phyloP scores from a whole-genome alignment of 345 rosid genomes.

The Bretschneidera sinensis region DNA sequence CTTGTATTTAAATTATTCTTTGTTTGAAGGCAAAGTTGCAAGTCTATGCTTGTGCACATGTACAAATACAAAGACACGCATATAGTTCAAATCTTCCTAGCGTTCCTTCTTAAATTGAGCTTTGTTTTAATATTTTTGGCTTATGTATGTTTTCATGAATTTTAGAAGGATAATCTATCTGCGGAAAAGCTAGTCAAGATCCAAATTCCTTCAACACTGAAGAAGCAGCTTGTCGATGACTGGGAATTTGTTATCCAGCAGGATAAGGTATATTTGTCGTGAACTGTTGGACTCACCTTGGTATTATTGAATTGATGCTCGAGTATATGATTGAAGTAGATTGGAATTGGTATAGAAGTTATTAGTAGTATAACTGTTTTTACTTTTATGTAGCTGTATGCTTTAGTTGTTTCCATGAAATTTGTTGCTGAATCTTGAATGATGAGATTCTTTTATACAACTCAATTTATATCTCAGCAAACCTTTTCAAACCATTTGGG shows the following conservation, averaged over 20 bases:
- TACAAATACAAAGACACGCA: background rate
- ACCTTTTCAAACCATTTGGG: too few relatives aligned
- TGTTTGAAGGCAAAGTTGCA: background rate
- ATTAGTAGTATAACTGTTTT: background rate
- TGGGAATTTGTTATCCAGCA: constrained; percentile 71
- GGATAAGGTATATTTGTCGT: constrained; percentile 58
- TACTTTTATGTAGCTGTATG: background rate
- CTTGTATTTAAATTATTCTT: background rate
- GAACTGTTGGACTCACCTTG: constrained; percentile 4
- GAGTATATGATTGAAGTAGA: too few relatives aligned
- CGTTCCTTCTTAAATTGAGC: background rate
- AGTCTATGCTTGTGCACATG: background rate
- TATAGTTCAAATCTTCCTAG: background rate
- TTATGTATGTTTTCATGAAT: constrained; percentile 17
- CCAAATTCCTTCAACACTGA: constrained; percentile 73
- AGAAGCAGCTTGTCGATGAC: constrained; percentile 87
- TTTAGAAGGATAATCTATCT: constrained; percentile 47
- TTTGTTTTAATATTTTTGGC: constrained; percentile 3
- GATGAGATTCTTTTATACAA: background rate
- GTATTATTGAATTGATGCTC: too few relatives aligned
- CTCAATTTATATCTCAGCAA: background rate
- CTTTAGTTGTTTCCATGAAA: constrained; percentile 1
- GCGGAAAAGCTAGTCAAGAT: constrained; percentile 70
- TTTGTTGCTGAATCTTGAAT: background rate
- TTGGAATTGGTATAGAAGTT: background rate